Evolutionary conservation across 805 yeast genomes (phyloP), one percentile per base, ranked within the genome.

Genomic region (Lipomyces sp.): DNA sequence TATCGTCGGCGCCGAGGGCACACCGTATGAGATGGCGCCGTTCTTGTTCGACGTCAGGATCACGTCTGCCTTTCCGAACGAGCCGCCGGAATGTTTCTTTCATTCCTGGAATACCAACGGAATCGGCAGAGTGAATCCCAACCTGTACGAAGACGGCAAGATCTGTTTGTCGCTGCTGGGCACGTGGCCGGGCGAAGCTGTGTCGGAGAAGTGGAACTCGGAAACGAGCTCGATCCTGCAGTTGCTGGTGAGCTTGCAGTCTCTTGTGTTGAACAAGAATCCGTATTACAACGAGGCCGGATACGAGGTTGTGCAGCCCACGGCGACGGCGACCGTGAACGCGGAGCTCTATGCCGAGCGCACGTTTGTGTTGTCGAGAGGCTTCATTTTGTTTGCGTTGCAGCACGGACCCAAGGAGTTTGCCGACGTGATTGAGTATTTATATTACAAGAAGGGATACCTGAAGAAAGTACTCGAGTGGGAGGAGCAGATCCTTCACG

Each of bases 81-180:
- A 31, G 4, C 55, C 59, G 28, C 59, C 59, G 8, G 41, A 32
- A 14, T 53, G 58, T 21, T 53, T 37, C 26, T 55, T 55, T 34
- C 55, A 55, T 22, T 54, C 59, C 14, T 55, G 59, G 59, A 55
- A 52, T 26, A 55, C 59, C 14, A 55, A 55, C 32, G 59, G 59
- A n/a, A 49, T 54, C 14, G 59, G 59, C 13, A 42, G 59, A 2
- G 58, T 55, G 10, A 55, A 55, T 28, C 59, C 59, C 8, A 55
- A 55, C 32, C 32, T 55, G 36, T 55, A 55, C 33, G 59, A 55
- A 21, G 59, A 55, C 26, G 59, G 59, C 8, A 55, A 55, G 32
- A 46, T 55, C 37, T 55, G 59, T 19, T 41, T 55, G 35, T 53
- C 58, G 8, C 42, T 55, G 22, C 55, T 55, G 2, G 59, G 59